Percentiles rank a stretch among this genome's conserved stretches.
phyloP scores from a whole-genome alignment of 2,329 filamentous ascomycete genomes.

The Aspergillus fischeri region DNA sequence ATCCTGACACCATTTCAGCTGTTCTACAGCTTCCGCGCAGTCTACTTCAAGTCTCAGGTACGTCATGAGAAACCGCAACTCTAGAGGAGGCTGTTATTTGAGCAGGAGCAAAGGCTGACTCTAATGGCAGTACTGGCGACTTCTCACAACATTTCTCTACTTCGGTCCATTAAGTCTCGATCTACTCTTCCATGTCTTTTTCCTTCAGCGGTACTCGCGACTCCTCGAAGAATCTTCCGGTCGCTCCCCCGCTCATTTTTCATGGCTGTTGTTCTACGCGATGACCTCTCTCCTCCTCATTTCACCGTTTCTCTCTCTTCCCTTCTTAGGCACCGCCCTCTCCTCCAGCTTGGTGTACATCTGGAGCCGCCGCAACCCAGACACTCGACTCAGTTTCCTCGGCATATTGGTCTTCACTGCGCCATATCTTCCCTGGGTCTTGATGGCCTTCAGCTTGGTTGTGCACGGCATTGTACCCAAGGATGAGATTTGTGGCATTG shows the following conservation, averaged over 20 bases:
- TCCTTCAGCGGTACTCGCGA: conserved; percentile 91
- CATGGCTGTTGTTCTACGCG: conserved; percentile 87
- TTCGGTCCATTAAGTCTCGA: conserved; percentile 93
- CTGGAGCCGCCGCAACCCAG: conserved; percentile 92
- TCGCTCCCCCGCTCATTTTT: conserved; percentile 85
- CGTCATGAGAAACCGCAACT: conserved; percentile 24
- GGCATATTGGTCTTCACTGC: conserved; percentile 88
- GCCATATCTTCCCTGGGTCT: conserved; percentile 91
- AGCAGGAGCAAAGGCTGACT: conserved; percentile 7
- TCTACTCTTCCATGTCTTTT: conserved; percentile 96
- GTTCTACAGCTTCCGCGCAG: conserved; percentile 91
- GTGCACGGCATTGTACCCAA: conserved; percentile 86
- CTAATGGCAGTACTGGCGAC: conserved; percentile 75
- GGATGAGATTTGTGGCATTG: conserved; percentile 92
- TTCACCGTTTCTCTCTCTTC: conserved; percentile 83
- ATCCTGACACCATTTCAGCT: conserved; percentile 91
- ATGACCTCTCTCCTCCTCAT: conserved; percentile 73
- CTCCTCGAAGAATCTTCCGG: conserved; percentile 94
- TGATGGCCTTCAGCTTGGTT: conserved; percentile 89
- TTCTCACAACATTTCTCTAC: conserved; percentile 95
- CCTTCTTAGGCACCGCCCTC: conserved; percentile 88
- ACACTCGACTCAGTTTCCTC: conserved; percentile 82
- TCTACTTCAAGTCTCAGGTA: conserved; percentile 90
- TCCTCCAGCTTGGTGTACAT: conserved; percentile 95
- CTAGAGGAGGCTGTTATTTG: not conserved